Base-by-base conservation (phyloP, 768 basidiomycete genomes). In the Cyclocybe cylindracea region DNA sequence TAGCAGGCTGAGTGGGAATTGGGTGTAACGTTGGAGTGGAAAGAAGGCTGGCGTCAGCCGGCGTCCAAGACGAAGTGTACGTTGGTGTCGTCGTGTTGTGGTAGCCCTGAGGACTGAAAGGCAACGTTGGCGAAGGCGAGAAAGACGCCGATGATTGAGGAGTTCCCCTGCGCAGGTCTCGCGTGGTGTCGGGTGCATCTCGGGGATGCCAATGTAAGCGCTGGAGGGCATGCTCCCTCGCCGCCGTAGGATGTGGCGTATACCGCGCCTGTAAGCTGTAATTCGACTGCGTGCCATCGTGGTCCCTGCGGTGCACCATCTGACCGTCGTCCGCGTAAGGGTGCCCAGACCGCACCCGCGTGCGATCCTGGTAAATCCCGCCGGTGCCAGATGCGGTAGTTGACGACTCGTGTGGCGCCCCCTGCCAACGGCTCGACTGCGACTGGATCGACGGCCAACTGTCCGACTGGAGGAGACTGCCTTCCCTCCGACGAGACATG, bases 51-150 rank as follows among this genome's bases (percentile, higher is more conserved):
- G 56, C 59, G 33, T 70, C 68, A 10, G 58, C 64, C 4, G 73
- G 62, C 5, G 73, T 65, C 75, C 77, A 79, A n/a, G 66, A 54
- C 16, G 73, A 71, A 2, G 68, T 70, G 41, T 75, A 78, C 2
- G 70, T 70, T 18, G 70, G 59, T 9, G 68, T 53, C 32, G 64
- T 60, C 3, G 24, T 24, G 5, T 24, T 24, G 45, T 72, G 67
- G 54, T 76, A 78, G n/a, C 68, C 66, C 24, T 74, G 71, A 13
- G 66, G 51, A 24, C 68, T 61, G 60, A 75, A 75, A 2, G 71
- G 69, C 16, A 73, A 54, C 9, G 68, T 66, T 11, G 75, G 66
- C 7, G 72, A 69, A 8, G 73, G 60, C 13, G 73, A 64, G 36
- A 70, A 73, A 10, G 72, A 68, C 9, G 62, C 60, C 24, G 61